Percentiles rank a stretch among this genome's conserved stretches.
Evolutionary conservation across 805 yeast genomes (phyloP).

Genomic region (Wickerhamomyces bovis): DNA sequence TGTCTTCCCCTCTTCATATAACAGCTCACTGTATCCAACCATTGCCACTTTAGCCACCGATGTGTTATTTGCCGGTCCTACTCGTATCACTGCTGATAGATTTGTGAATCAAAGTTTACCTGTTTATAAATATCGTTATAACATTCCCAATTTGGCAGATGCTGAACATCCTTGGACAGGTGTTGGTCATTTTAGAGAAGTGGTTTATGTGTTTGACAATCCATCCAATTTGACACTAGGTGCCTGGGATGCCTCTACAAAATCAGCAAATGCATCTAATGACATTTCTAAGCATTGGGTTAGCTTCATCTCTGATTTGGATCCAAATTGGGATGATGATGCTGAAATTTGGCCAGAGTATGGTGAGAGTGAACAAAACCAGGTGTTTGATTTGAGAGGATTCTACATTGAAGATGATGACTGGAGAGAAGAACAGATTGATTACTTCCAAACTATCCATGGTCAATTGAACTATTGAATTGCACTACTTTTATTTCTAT

Average conservation of each 20-base stretch:
- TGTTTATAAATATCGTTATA: conserved; percentile 6
- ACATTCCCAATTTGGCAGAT: conserved; percentile 3
- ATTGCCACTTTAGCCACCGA: conserved; percentile 8
- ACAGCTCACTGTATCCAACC: conserved; percentile 1
- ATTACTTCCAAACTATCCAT: neutral
- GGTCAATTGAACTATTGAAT: neutral
- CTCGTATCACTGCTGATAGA: conserved; percentile 8
- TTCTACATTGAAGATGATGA: conserved; percentile 5
- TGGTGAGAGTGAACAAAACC: neutral
- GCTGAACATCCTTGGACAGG: neutral
- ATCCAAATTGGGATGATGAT: conserved; percentile 26
- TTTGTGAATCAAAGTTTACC: conserved; percentile 2
- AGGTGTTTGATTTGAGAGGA: conserved; percentile 8
- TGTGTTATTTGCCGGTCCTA: conserved; percentile 9
- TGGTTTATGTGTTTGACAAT: conserved; percentile 9
- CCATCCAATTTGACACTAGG: neutral
- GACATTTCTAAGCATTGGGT: conserved; percentile 5
- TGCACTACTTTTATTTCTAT: too few species aligned
- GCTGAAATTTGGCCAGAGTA: conserved; percentile 4
- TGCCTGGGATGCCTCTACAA: conserved; percentile 1
- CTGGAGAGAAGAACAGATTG: conserved; percentile 5
- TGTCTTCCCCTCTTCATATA: conserved; percentile 1
- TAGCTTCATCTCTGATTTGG: conserved; percentile 28
- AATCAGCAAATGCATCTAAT: conserved; percentile 1
- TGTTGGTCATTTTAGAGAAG: conserved; percentile 6